These are phyloP conservation scores for Omphalea diandra DNA, from an alignment of 441 rosid genomes.

Conservation along the genomic window DNA sequence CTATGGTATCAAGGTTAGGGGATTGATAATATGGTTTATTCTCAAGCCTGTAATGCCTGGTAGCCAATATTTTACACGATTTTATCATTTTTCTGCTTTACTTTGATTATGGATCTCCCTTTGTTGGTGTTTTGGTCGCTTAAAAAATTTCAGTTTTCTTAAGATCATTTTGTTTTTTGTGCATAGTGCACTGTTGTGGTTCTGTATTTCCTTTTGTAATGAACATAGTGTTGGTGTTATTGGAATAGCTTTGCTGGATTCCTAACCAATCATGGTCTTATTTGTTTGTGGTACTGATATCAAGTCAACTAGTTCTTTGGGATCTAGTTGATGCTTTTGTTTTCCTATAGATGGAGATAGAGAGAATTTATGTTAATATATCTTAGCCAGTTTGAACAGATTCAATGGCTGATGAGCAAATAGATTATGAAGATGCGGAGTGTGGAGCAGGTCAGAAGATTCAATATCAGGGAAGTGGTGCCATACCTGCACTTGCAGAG, in stretches of 20 bases:
- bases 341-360: conserved; percentile 18
- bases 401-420: conserved; percentile 60
- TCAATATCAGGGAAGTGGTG: conserved; percentile 79
- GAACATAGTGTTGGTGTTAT: not conserved
- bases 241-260: too few species aligned
- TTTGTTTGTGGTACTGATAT: not conserved
- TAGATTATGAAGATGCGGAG: conserved; percentile 50
- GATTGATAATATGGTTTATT: not conserved
- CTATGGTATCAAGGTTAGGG: not conserved
- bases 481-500: conserved; percentile 92
- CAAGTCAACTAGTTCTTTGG: not conserved
- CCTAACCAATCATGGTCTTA: too few species aligned
- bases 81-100: not conserved
- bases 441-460: conserved; percentile 64
- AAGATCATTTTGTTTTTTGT: not conserved
- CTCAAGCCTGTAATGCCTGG: not conserved
- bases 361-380: not conserved
- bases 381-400: conserved; percentile 36
- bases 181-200: not conserved
- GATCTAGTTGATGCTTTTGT: conserved; percentile 12
- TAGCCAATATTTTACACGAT: not conserved
- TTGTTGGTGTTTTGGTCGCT: not conserved
- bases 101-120: not conserved
- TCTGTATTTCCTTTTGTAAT: not conserved
- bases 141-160: not conserved